Evolutionary conservation across 2,329 filamentous ascomycete genomes (phyloP).

Genomic region (Diaporthe caulivora): DNA sequence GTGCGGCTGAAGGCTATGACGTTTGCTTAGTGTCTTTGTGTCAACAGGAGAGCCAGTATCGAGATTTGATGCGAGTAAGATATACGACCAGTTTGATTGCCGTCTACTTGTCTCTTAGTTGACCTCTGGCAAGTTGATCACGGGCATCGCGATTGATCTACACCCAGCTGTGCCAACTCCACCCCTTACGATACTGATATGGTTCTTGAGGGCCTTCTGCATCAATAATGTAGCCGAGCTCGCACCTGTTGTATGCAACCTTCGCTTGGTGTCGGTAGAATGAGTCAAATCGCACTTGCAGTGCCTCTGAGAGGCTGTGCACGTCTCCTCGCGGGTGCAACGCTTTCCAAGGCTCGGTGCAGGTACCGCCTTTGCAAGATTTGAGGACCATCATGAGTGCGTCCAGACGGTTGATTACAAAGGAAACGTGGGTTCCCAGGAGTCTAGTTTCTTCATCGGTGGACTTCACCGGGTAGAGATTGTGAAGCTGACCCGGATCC

Average conservation of each 20-base stretch:
- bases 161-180: constrained; percentile 37
- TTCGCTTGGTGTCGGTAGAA: constrained; percentile 41
- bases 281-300: constrained; percentile 40
- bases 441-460: constrained; percentile 40
- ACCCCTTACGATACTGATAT: constrained; percentile 36
- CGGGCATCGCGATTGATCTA: no score
- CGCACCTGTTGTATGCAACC: constrained; percentile 43
- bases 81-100: background rate
- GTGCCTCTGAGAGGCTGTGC: constrained; percentile 39
- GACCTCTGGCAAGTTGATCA: no score
- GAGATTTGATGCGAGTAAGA: background rate
- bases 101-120: background rate
- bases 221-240: constrained; percentile 36
- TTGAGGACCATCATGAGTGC: constrained; percentile 43
- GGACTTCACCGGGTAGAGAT: constrained; percentile 25
- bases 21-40: background rate
- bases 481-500: constrained; percentile 39
- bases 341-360: constrained; percentile 41
- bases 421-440: background rate
- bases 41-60: background rate
- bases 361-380: constrained; percentile 40
- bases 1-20: background rate
- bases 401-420: constrained; percentile 41
- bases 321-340: constrained; percentile 38
- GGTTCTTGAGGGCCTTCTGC: constrained; percentile 35